phyloP scores from a whole-genome alignment of 352 stramenopile species.

The Thraustochytrium sp. region DNA sequence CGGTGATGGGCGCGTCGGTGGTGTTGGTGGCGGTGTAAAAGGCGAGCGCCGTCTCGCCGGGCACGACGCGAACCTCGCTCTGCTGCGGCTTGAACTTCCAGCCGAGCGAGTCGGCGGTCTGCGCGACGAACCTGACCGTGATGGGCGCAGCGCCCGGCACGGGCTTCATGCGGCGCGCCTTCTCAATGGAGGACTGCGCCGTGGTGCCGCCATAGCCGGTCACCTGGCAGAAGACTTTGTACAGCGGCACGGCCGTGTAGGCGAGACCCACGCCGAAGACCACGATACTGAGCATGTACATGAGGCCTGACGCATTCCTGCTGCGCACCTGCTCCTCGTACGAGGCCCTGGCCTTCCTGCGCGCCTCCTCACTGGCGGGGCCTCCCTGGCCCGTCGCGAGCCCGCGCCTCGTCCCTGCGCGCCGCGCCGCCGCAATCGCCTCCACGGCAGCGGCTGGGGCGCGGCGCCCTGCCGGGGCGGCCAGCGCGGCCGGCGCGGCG shows the following conservation, averaged over 20 bases:
- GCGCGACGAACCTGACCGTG: constrained; percentile 91
- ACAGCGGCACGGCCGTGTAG: constrained; percentile 94
- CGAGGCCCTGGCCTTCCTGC: too few relatives aligned
- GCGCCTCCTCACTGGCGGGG: too few relatives aligned
- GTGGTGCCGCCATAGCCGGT: constrained; percentile 93
- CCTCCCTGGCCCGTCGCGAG: too few relatives aligned
- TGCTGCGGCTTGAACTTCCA: constrained; percentile 95
- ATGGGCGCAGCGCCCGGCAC: constrained; percentile 83
- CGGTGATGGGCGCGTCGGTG: constrained; percentile 91
- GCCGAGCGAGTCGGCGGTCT: constrained; percentile 84
- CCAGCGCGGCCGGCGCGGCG: too few relatives aligned
- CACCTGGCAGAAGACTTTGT: constrained; percentile 98
- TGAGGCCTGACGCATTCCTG: constrained; percentile 60
- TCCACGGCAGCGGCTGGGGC: too few relatives aligned
- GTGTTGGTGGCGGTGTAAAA: constrained; percentile 96
- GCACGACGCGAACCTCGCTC: constrained; percentile 83
- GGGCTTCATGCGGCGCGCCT: constrained; percentile 68
- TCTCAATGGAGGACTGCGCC: constrained; percentile 48
- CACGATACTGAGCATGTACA: constrained; percentile 86
- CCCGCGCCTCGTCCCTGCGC: too few relatives aligned
- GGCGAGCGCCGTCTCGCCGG: constrained; percentile 93
- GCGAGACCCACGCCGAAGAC: constrained; percentile 85
- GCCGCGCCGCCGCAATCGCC: too few relatives aligned
- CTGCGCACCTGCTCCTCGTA: not conserved
- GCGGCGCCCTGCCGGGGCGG: too few relatives aligned